Evolutionary conservation across 2,329 filamentous ascomycete species (phyloP).

Genomic region (Monilinia laxa): DNA sequence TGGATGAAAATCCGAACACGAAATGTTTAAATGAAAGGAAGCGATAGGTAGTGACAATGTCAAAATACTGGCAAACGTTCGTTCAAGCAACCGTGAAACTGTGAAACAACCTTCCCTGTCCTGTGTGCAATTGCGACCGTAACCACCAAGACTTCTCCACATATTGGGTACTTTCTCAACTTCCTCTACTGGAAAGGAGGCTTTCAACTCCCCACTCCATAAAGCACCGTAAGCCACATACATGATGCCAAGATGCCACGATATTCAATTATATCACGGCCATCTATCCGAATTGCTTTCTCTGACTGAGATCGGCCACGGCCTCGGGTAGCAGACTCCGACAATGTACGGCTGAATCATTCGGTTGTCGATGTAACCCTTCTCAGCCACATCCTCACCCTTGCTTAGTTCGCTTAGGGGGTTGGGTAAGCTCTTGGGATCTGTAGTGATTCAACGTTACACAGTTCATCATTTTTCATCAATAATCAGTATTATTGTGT

Average conservation of each 20-base stretch:
- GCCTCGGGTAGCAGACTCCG: neutral
- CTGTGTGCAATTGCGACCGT: neutral
- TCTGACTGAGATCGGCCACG: neutral
- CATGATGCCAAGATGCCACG: constrained; percentile 2
- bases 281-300: neutral
- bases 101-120: neutral
- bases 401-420: neutral
- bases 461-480: too few species aligned
- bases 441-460: too few species aligned
- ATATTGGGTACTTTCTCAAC: neutral
- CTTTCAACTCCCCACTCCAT: neutral
- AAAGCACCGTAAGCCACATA: neutral
- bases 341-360: neutral
- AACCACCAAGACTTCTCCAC: neutral
- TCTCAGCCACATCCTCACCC: neutral
- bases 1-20: too few species aligned
- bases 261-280: neutral
- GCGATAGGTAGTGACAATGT: too few species aligned
- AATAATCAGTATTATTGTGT: too few species aligned
- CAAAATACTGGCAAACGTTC: too few species aligned
- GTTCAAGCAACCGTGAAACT: neutral
- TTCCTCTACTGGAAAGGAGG: constrained; percentile 8
- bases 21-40: too few species aligned
- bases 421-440: neutral
- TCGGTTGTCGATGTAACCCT: constrained; percentile 2